Evolutionary conservation across 2,329 filamentous ascomycete genomes (phyloP).

Genomic region (Aspergillus sp.): DNA sequence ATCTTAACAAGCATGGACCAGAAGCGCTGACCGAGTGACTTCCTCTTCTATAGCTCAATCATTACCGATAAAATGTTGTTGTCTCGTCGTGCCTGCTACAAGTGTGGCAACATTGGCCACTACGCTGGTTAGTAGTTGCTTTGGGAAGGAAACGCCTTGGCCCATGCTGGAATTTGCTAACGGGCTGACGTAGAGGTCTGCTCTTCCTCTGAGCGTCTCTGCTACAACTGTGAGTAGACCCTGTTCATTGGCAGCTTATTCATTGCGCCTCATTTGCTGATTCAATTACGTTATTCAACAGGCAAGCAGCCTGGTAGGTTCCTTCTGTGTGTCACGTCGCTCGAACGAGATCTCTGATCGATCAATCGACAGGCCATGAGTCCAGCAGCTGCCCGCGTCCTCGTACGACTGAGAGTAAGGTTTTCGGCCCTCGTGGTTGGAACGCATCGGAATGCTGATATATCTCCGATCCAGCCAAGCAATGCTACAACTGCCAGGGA

Average conservation of each 20-base stretch:
- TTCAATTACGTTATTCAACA: slow-evolving; percentile 26
- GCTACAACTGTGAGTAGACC: slow-evolving; percentile 87
- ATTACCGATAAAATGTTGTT: slow-evolving; percentile 66
- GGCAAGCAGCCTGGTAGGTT: slow-evolving; percentile 51
- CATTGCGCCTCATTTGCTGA: slow-evolving; percentile 23
- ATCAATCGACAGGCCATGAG: slow-evolving; percentile 70
- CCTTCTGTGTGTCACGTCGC: slow-evolving; percentile 15
- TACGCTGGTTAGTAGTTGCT: slow-evolving; percentile 51
- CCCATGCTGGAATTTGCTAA: slow-evolving; percentile 55
- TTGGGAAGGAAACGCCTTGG: slow-evolving; percentile 46
- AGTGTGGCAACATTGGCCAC: slow-evolving; percentile 76
- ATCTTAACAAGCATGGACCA: background rate
- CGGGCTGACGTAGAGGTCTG: slow-evolving; percentile 72
- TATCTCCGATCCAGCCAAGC: slow-evolving; percentile 67
- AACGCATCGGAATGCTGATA: slow-evolving; percentile 18
- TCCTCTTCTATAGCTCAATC: slow-evolving; percentile 18
- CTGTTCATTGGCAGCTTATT: slow-evolving; percentile 6
- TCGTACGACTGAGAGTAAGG: slow-evolving; percentile 85
- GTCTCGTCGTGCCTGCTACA: slow-evolving; percentile 81
- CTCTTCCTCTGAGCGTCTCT: slow-evolving; percentile 95
- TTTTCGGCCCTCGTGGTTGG: slow-evolving; percentile 8
- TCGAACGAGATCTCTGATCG: slow-evolving; percentile 24
- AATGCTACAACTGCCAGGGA: slow-evolving; percentile 99
- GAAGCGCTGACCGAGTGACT: slow-evolving; percentile 19
- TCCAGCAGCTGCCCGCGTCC: slow-evolving; percentile 96